Conservation (phyloP, 2,329 filamentous ascomycete species). For the Colletotrichum phormii region DNA sequence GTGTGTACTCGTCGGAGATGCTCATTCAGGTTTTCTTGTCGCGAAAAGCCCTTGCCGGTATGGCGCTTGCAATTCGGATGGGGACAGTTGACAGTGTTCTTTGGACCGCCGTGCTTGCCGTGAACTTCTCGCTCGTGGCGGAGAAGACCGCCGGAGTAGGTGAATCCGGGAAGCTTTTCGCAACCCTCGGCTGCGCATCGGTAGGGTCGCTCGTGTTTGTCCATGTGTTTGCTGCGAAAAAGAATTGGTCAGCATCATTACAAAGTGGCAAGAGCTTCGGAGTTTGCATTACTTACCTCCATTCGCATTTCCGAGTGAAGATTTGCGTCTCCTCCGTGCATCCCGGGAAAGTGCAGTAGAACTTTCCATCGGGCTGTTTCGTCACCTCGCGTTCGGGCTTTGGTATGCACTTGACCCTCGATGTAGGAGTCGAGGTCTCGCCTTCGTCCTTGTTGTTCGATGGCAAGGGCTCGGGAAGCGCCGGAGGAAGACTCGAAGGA, state of each 20-base stretch:
- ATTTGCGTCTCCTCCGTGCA: conserved; percentile 74
- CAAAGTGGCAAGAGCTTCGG: neutral
- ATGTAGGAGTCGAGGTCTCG: conserved; percentile 36
- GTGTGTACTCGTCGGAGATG: conserved; percentile 92
- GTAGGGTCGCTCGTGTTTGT: conserved; percentile 95
- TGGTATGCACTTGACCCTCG: conserved; percentile 64
- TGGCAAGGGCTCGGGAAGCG: conserved; percentile 46
- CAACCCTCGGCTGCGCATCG: conserved; percentile 86
- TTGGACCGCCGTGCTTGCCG: conserved; percentile 87
- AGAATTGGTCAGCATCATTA: conserved; percentile 40
- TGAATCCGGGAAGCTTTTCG: conserved; percentile 93
- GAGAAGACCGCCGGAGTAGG: conserved; percentile 90
- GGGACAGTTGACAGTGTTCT: conserved; percentile 88
- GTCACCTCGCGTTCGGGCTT: conserved; percentile 69
- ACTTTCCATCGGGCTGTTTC: conserved; percentile 80
- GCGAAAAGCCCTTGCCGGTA: conserved; percentile 88
- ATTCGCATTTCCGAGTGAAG: conserved; percentile 90
- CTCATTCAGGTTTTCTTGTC: conserved; percentile 94
- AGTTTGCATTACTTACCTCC: conserved; percentile 76
- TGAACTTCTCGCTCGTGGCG: conserved; percentile 95
- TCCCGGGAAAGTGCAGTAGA: conserved; percentile 76
- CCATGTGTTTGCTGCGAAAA: conserved; percentile 88
- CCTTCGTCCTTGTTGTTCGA: conserved; percentile 37
- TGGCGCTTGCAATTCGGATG: conserved; percentile 90
- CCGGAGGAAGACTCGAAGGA: conserved; percentile 46